Base-by-base conservation (phyloP, 106 monocot genomes). In the Dendrobium chrysotoxum region DNA sequence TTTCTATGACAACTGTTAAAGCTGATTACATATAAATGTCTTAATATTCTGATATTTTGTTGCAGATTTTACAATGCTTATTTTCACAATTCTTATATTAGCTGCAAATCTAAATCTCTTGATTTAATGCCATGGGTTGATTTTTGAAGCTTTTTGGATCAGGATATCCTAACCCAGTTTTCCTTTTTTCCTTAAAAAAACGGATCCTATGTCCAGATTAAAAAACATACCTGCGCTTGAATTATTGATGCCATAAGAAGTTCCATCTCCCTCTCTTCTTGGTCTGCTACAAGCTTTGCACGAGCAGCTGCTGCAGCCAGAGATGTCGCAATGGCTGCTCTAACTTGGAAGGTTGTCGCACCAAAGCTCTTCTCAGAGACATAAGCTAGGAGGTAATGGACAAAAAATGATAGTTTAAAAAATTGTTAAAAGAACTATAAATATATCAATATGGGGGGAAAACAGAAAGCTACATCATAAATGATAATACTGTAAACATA, bases 261-360 rank as follows among this genome's bases (percentile, higher is more conserved):
- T 77, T 94, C 92, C 50, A 92, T 92, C 84, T 98, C 92, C 80
- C 87, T 86, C 30, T 92, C 88, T 80, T 98, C 97, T 44, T 92
- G 94, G 71, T 94, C 88, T 26, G 97, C 94, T 46, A 91, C 74
- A 70, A 98, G 83, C 85, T 90, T 94, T 44, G 97, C 93, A 86
- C 85, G 92, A 83, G 94, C 92, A 76, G 94, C 92, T 23, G 81
- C 84, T 75, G 85, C 84, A 20, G 92, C 97, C 28, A 97, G 72
- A 65, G 94, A 85, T 46, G 94, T 97, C 4, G 88, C 90, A 79
- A 89, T 85, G 57, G 90, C 86, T 30, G 91, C 94, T 84, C 89
- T 90, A 21, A 89, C 80, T 81, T 77, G 90, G 82, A 91, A 89
- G 44, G 85, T 82, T 47, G 78, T 86, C 38, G 87, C 81, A 57